Evolutionary conservation across 75 land plant genomes (phyloP), one percentile per base, ranked within the genome.

Genomic region (Azolla pinnata): DNA sequence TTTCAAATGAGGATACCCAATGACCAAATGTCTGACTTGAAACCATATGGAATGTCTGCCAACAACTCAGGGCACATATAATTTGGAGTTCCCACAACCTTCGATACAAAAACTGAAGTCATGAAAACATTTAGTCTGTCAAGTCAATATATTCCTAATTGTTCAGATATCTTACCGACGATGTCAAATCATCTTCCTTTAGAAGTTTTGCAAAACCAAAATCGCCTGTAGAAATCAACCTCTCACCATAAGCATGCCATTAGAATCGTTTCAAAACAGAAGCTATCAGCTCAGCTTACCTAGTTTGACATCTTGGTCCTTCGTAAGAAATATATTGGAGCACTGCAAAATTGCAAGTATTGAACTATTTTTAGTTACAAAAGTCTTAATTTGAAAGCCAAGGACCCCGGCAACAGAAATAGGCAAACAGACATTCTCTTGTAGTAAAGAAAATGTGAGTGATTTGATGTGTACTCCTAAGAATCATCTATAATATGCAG

Each of bases 11-110:
- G 14, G 21, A 4, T 54, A 72, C 75, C 75, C 63, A 72, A 44
- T 26, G 75, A 72, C 75, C 75, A 72, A 29, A 72, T 72, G 48
- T 72, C 75, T 44, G 75, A 72, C 57, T 72, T 72, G 63, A 72
- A 72, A 35, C 75, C 75, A 66, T 72, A 72, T 14, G 75, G 75
- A 16, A 72, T 72, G 51, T 72, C 75, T 7, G 75, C 75, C 28
- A 72, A 56, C 20, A 72, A 63, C 40, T 72, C 75, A 34, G 75
- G 75, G 52, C 75, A 72, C 75, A 72, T 72, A 29, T 72, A 72
- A 63, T 72, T 72, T 27, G 75, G 75, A 5, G 75, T 72, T 7
- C 75, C 75, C 12, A 72, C 75, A 29, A 72, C 75, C 75, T 72
- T 55, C 38, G 24, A 23, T 24, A 35, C 40, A 35, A 35, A 12